Conservation (phyloP, 306 rosid genomes). For the Glycyrrhiza uralensis region DNA sequence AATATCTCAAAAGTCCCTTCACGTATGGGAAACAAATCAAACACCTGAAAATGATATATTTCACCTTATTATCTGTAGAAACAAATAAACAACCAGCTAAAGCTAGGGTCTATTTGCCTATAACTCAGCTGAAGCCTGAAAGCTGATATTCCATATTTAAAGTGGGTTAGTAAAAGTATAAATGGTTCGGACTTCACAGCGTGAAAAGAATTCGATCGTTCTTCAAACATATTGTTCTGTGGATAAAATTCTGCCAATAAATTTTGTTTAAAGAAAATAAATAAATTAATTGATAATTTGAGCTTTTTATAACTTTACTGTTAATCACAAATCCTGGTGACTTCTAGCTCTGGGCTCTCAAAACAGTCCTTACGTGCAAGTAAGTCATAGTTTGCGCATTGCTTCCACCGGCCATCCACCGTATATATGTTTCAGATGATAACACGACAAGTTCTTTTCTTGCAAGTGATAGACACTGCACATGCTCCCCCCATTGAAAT, state of each 20-base stretch:
- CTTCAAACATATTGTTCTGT: neutral
- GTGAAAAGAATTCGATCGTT: neutral
- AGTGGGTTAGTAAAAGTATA: neutral
- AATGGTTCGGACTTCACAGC: neutral
- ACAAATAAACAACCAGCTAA: no score
- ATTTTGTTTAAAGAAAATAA: neutral
- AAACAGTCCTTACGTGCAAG: constrained; percentile 39
- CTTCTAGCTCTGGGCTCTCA: neutral
- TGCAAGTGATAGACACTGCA: constrained; percentile 11
- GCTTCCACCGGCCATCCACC: neutral
- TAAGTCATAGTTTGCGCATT: neutral
- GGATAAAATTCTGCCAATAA: neutral
- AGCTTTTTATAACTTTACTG: neutral
- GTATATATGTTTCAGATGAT: neutral
- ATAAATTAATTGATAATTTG: neutral
- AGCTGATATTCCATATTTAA: neutral
- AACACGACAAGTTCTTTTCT: constrained; percentile 16
- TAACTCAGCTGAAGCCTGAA: no score
- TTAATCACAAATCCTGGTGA: neutral
- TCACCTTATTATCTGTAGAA: no score
- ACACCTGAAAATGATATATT: neutral
- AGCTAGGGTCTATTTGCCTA: no score
- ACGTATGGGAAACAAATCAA: neutral
- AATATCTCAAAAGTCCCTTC: no score
- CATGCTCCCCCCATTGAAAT: constrained; percentile 7